A percentile compares a stretch with the other conserved stretches of the same genome.
Conservation (phyloP, 306 rosid species). For the Quercus parvula region DNA sequence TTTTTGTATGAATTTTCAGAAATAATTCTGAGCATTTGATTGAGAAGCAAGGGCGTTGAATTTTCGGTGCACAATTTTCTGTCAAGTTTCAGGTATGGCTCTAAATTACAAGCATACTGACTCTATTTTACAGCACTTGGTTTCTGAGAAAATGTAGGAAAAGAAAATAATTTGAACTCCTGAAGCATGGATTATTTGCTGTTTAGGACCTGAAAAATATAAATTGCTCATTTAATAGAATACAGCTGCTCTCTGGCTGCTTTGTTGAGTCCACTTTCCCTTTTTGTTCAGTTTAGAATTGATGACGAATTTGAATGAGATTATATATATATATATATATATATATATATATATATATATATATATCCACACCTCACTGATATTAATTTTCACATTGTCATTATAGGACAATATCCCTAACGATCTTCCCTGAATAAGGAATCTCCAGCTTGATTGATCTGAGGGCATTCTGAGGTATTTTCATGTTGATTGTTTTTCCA, state of each 20-base stretch:
- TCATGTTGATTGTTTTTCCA: too few relatives aligned
- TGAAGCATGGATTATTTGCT: neutral
- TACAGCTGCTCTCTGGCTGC: neutral
- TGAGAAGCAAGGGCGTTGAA: constrained; percentile 1
- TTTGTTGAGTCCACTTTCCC: neutral
- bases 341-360: neutral
- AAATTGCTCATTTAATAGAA: neutral
- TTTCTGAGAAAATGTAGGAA: neutral
- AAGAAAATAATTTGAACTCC: neutral
- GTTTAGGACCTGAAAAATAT: neutral
- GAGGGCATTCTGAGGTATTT: too few relatives aligned
- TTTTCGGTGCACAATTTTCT: neutral
- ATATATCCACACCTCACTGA: neutral
- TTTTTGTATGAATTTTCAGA: constrained; percentile 1
- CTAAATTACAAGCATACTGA: neutral
- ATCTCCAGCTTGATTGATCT: too few relatives aligned
- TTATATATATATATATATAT: neutral
- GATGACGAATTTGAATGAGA: neutral
- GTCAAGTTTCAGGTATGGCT: constrained; percentile 1
- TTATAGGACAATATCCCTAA: too few relatives aligned
- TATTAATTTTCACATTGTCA: neutral
- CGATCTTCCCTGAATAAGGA: too few relatives aligned
- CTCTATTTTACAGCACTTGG: neutral
- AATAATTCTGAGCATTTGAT: neutral
- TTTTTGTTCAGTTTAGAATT: neutral